These are phyloP conservation scores for Leccinum griseonigrum DNA, from an alignment of 1,284 basidiomycete genomes.

Conservation along the genomic window DNA sequence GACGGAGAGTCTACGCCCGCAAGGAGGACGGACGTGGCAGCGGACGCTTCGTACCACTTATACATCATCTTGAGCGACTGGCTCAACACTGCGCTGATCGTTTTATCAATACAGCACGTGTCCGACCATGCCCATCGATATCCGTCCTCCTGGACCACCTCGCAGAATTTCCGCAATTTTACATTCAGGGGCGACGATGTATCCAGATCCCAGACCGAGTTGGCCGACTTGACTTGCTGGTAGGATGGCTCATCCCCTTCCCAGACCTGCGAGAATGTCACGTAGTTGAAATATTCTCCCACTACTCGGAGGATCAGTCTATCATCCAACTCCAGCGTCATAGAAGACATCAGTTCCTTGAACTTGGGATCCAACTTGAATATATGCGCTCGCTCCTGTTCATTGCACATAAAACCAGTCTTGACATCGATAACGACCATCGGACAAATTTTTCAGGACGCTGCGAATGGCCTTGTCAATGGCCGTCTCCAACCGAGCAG, in stretches of 20 bases:
- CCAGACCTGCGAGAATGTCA: constrained; percentile 5
- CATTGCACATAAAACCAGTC: constrained; percentile 1
- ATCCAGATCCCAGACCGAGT: neutral
- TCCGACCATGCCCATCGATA: neutral
- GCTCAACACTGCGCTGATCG: neutral
- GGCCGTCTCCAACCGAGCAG: neutral
- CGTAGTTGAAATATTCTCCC: constrained; percentile 1
- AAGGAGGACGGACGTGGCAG: neutral
- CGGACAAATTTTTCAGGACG: neutral
- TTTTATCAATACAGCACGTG: constrained; percentile 6
- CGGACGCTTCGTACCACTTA: constrained; percentile 3
- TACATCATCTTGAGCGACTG: constrained; percentile 1
- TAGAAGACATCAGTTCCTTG: neutral
- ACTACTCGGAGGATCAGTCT: neutral
- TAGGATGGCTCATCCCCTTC: neutral
- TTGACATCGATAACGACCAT: constrained; percentile 7
- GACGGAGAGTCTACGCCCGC: neutral
- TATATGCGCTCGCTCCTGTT: neutral
- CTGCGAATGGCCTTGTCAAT: neutral
- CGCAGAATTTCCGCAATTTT: neutral
- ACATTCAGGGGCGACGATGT: neutral
- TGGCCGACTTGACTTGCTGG: neutral
- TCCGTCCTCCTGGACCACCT: neutral
- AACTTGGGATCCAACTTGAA: neutral
- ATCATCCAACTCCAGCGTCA: neutral